Evolutionary conservation across 2,329 filamentous ascomycete genomes (phyloP), one percentile per base, ranked within the genome.

Genomic region (Exophiala aquamarina): DNA sequence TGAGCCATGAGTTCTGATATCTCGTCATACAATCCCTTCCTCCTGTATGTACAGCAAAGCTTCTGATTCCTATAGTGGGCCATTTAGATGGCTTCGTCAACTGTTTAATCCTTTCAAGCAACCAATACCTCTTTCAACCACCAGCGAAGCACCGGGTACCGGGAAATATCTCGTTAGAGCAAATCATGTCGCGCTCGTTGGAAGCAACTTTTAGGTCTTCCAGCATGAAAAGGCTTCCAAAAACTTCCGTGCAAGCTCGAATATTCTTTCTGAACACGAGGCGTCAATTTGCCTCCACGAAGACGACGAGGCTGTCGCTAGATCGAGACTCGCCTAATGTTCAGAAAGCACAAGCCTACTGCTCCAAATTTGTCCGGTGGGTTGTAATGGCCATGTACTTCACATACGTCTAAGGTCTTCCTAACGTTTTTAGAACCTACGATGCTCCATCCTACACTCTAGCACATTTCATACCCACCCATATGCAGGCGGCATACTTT

Each of bases 401-500:
- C 39, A 14, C n/a, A 28, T 7, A n/a, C 10, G 23, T 20, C 10
- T 20, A 35, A 35, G 31, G 17, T 14, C 13, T 4, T 14, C 37
- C 28, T 37, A 41, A 32, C 33, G 20, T 23, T 19, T 13, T 17
- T 47, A 94, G 90, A 66, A 86, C 85, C 66, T 89, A 89, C 68
- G 93, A 98, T 68, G 86, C 90, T 45, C 88, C 94, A 54, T 90
- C 93, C 13, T 89, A 89, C 65, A 79, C 93, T 28, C 82, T 96
- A 50, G 84, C 88, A 55, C 85, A 88, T 52, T 95, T 96, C 70
- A 80, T 96, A 52, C 90, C 89, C 1, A 74, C 74, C 3, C 77
- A 84, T 21, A 78, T 86, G 10, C 84, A 83, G 61, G 84, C 94
- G 68, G 86, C 89, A 57, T 96, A 97, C 70, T 81, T 95, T 58